Base-by-base conservation (phyloP, 169 alveolate genomes). In the Plasmodium vivax region DNA sequence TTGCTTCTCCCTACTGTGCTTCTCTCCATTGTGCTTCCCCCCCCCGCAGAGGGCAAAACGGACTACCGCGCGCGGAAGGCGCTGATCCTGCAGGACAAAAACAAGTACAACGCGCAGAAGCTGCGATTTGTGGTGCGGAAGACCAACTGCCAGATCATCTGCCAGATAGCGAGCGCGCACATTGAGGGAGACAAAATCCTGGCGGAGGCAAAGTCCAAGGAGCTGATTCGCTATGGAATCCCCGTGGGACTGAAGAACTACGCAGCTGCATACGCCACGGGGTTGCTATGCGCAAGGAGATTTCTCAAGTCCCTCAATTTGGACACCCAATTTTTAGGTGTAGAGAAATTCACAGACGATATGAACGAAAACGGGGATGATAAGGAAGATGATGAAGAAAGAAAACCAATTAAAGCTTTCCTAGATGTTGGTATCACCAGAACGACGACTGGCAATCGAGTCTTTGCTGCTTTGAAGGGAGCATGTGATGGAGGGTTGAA, bases 401-500 rank as follows among this genome's bases (percentile, higher is more conserved):
- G 99, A 95, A 98, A 99, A 93, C 99, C 99, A 71, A 99, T 99
- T 98, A 99, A 99, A 97, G 99, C 99, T 81, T 97, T 98, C 93
- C 97, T 99, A 85, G 99, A 99, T 97, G 99, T 99, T 75, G 99
- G 99, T 72, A 97, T 99, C 79, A 98, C 98, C 82, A 98, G 99
- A 90, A 99, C 99, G 90, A 99, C 99, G 81, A 98, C 99, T 82
- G 99, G 99, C 45, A 98, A 98, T 97, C 99, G 99, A 94, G 99
- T 99, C 54, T 99, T 99, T 97, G 99, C 99, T 74, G 99, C 99
- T 68, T 97, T 99, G 97, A 99, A 99, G 98, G 99, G 99, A 36
- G 99, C 99, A 71, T 98, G 98, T 72, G 99, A 99, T 96, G 99
- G 99, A 45, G 99, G 99, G 41, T 96, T 99, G 79, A 98, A 98